Conservation (phyloP, 176 grass and related monocot species). For the Olyra latifolia region DNA sequence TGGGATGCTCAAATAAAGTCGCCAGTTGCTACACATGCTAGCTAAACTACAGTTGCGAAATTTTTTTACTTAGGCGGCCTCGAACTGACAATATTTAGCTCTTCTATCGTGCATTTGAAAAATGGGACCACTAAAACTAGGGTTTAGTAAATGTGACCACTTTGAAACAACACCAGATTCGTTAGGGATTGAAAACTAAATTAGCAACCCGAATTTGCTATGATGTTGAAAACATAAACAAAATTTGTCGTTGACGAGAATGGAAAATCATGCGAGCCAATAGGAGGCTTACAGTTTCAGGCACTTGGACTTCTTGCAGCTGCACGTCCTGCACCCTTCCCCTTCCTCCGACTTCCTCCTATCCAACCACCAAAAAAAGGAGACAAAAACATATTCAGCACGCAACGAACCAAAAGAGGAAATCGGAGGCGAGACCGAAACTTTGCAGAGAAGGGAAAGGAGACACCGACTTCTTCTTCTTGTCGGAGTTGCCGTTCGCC, state of each 20-base stretch:
- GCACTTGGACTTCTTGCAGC: slow-evolving; percentile 74
- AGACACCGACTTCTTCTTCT: slow-evolving; percentile 50
- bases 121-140: not conserved
- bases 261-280: not conserved
- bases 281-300: slow-evolving; percentile 49
- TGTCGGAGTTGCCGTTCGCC: slow-evolving; percentile 47
- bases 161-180: not conserved
- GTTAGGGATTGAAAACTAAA: not conserved
- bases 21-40: not conserved
- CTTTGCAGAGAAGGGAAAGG: slow-evolving; percentile 28
- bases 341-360: slow-evolving; percentile 56
- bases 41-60: not conserved
- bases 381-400: not conserved
- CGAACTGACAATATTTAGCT: not conserved
- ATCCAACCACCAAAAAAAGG: not conserved
- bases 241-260: not conserved
- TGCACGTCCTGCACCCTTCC: slow-evolving; percentile 53
- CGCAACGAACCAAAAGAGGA: slow-evolving; percentile 34
- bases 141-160: too few relatives aligned
- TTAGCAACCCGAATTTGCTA: not conserved
- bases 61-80: not conserved
- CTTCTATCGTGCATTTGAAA: not conserved
- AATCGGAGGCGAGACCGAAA: slow-evolving; percentile 9
- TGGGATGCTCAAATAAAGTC: not conserved
- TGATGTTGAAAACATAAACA: not conserved